Conservation (phyloP, 768 basidiomycete genomes). For the Phanerodontia chrysosporium region DNA sequence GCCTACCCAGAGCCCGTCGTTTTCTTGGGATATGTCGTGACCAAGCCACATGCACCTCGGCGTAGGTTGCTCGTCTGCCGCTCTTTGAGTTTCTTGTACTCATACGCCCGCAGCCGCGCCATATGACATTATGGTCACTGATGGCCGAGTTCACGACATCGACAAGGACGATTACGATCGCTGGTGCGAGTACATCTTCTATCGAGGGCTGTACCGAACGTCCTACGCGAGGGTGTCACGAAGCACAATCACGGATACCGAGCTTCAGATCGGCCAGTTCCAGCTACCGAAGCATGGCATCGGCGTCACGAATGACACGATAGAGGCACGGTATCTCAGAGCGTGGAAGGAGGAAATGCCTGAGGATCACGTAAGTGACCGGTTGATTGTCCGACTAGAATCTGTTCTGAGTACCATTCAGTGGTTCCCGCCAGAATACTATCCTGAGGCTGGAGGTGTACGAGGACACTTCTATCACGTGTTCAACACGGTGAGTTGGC, state of each 20-base stretch:
- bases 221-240: conserved; percentile 81
- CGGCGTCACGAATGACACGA: conserved; percentile 51
- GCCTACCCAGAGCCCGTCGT: conserved; percentile 70
- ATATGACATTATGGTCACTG: conserved; percentile 71
- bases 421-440: conserved; percentile 80
- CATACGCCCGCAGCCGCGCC: conserved; percentile 50
- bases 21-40: conserved; percentile 81
- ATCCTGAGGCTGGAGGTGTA: conserved; percentile 54
- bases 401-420: no score
- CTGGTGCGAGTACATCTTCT: conserved; percentile 91
- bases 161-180: conserved; percentile 68
- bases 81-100: conserved; percentile 7
- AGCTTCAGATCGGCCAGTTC: conserved; percentile 86
- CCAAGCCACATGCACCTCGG: conserved; percentile 54
- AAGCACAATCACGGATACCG: conserved; percentile 85
- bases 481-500: conserved; percentile 55
- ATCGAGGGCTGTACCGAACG: conserved; percentile 74
- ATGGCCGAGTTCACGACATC: conserved; percentile 77
- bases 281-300: conserved; percentile 60
- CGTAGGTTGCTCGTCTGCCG: conserved; percentile 38
- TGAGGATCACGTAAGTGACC: conserved; percentile 55
- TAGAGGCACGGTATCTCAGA: conserved; percentile 62
- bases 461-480: conserved; percentile 78
- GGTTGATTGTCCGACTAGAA: no score
- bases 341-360: conserved; percentile 64